phyloP scores from a whole-genome alignment of 805 yeast genomes.

The Saturnispora sanitii region DNA sequence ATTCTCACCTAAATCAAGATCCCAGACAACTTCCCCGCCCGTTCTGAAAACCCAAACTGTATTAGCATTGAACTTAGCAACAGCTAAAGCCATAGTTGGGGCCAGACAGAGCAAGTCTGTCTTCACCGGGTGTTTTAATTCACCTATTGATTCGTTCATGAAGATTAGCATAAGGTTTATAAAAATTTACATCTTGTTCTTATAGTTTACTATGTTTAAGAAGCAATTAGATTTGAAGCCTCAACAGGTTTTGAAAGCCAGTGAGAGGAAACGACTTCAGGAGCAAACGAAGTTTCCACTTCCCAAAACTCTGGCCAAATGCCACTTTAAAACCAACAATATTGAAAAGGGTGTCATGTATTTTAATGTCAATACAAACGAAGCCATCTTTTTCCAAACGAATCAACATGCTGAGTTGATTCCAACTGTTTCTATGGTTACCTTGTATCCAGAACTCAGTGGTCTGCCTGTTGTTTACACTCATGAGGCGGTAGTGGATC shows the following conservation, averaged over 20 bases:
- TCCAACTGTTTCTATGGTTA: slow-evolving; percentile 67
- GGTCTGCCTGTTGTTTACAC: slow-evolving; percentile 57
- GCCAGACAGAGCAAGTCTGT: slow-evolving; percentile 20
- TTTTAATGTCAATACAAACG: slow-evolving; percentile 44
- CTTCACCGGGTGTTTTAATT: slow-evolving; percentile 6
- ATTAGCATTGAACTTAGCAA: slow-evolving; percentile 21
- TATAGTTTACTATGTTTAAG: slow-evolving; percentile 36
- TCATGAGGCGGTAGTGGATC: slow-evolving; percentile 61
- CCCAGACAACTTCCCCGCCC: slow-evolving; percentile 28
- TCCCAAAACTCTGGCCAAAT: slow-evolving; percentile 50
- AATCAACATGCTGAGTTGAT: slow-evolving; percentile 15
- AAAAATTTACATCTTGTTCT: background rate
- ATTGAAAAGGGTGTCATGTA: slow-evolving; percentile 51
- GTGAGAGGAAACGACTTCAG: slow-evolving; percentile 58
- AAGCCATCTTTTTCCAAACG: slow-evolving; percentile 62
- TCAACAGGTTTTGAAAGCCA: slow-evolving; percentile 66
- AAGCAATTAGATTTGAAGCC: slow-evolving; percentile 57
- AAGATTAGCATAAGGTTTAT: background rate
- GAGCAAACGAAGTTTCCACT: slow-evolving; percentile 30
- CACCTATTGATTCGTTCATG: background rate
- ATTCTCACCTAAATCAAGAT: slow-evolving; percentile 12
- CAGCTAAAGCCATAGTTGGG: slow-evolving; percentile 29
- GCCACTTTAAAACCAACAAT: slow-evolving; percentile 47
- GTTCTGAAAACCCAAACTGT: slow-evolving; percentile 25
- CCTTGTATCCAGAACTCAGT: slow-evolving; percentile 47